Base-by-base conservation (phyloP, 495 filamentous ascomycete species). In the Penicillium daleae region DNA sequence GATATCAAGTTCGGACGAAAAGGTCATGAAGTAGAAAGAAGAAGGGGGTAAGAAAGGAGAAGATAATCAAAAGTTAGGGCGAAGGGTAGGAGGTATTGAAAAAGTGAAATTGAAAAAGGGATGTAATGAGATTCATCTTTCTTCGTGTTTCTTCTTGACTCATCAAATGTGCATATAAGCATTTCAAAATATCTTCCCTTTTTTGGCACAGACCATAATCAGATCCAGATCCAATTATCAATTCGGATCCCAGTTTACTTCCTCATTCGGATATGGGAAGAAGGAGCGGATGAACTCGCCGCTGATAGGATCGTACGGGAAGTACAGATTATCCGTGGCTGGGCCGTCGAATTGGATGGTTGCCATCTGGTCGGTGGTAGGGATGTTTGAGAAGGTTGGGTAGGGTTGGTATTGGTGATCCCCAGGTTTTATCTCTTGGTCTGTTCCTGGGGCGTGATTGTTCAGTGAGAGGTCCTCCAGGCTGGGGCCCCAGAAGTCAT, bases 291-390 rank as follows among this genome's bases (percentile, higher is more conserved):
- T 80, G 22, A 81, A 81, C 51, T 80, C 74, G 19, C 76, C 76
- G 35, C 71, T 75, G 56, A 81, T 79, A 24, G 78, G 78, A 57
- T 81, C 79, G 58, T 80, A 81, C 2, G 79, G 79, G 66, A 81
- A 81, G 33, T 77, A 80, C 3, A 70, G 53, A 42, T 79, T 76
- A 27, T 62, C 65, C 29, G 58, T 31, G n/a, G 60, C 24, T 32
- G 64, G 62, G 19, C 48, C 48, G 9, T 69, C 67, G 17, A 54
- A 32, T 0, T 52, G 40, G 31, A 66, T 26, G 8, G 19, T n/a
- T 1, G 58, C 21, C 49, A 63, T 39, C 15, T 63, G 27, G 4
- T 72, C 65, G 1, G 64, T 21, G 26, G 51, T 58, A 13, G 59
- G 48, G 0, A 61, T 24, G 33, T 54, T 24, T 12, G 35, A 15